Evolutionary conservation across 1,284 basidiomycete species (phyloP), one percentile per base, ranked within the genome.

Genomic region (Marasmius tenuissimus): DNA sequence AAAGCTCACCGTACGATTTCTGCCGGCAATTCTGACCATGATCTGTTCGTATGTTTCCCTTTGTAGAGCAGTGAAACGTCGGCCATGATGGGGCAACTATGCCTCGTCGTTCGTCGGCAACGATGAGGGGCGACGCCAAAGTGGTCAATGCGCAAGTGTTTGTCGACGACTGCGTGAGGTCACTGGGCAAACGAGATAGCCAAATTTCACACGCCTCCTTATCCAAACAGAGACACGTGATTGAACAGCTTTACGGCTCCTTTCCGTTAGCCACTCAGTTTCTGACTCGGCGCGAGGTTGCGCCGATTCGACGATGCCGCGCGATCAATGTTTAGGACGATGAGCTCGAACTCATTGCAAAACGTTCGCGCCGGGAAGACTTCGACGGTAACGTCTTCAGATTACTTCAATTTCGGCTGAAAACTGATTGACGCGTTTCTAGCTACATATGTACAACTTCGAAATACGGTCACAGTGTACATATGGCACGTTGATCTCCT

Each of bases 21-120:
- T 54, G 82, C 79, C 4, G 89, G 89, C 12, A 91, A 75, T 68
- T 90, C 82, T 18, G 82, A 80, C 89, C 89, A 91, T 42, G 85
- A 89, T 72, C 86, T 79, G 67, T 83, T 77, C 14, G 84, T 80
- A 14, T 78, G 75, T 74, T 91, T 91, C 60, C 88, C 88, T 72
- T 91, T 91, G 76, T 84, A 85, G 8, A 75, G 63, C 11, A 64
- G 65, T 7, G 57, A 54, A 10, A 52, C 58, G 47, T 18, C 10
- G 38, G 56, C 22, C 63, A 61, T 61, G 50, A 39, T 51, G 22
- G 47, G 18, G 20, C 27, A 16, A 33, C 18, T 34, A 47, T 39
- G 40, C 11, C 38, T 57, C 18, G 42, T 50, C 22, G 48, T 51
- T 27, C 57, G 53, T 56, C 57, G 34, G 27, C 38, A 9, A 54